phyloP scores from a whole-genome alignment of 176 grass and related monocot species.

The Rhipidocladum racemiflorum region DNA sequence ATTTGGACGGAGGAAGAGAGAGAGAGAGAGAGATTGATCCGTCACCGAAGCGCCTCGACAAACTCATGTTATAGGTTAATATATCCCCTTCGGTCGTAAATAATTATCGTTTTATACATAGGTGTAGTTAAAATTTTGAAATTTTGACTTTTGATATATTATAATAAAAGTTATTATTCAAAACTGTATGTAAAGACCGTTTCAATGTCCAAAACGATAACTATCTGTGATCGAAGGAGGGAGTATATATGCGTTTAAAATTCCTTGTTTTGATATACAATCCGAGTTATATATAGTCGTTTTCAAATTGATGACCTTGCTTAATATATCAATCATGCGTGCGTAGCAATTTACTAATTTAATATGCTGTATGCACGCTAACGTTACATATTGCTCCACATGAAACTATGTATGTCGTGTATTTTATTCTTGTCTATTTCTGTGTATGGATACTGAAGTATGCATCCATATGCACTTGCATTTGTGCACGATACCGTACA shows the following conservation, averaged over 20 bases:
- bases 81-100: too few relatives aligned
- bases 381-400: not conserved
- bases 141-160: too few relatives aligned
- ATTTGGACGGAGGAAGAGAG: constrained; percentile 34
- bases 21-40: constrained; percentile 5
- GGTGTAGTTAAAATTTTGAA: too few relatives aligned
- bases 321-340: not conserved
- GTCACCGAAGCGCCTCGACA: not conserved
- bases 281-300: constrained; percentile 13
- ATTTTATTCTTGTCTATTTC: not conserved
- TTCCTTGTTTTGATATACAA: not conserved
- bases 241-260: not conserved
- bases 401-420: not conserved
- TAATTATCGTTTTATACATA: too few relatives aligned
- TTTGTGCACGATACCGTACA: constrained; percentile 25
- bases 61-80: not conserved
- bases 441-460: not conserved
- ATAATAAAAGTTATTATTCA: too few relatives aligned
- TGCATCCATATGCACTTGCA: constrained; percentile 17
- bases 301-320: constrained; percentile 27
- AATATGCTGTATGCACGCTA: not conserved
- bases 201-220: too few relatives aligned
- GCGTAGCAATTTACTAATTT: not conserved
- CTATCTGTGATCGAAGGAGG: too few relatives aligned
- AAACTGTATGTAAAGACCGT: too few relatives aligned